Base-by-base conservation (phyloP, 306 rosid species). In the Lathyrus sativus region DNA sequence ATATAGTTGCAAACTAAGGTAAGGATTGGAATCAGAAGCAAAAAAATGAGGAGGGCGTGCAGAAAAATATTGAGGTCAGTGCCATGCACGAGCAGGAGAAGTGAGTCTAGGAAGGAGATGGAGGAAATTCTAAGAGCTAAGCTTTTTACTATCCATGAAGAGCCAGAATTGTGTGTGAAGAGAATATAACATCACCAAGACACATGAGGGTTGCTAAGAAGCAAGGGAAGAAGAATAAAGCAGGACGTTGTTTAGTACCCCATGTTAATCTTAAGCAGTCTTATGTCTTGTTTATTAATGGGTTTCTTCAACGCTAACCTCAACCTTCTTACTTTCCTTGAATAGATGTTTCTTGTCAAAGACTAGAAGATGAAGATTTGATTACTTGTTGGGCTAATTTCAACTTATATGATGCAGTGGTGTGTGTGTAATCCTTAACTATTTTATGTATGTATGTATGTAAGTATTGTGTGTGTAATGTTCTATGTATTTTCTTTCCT, bases 141-240 rank as follows among this genome's bases (percentile, higher is more conserved):
- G 84, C 90, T 89, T 74, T 77, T 90, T 48, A 86, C 90, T 7
- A 89, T 89, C 49, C 75, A 60, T 53, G 96, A 89, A 75, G 96
- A 86, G 68, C 88, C 92, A n/a, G 96, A 89, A 33, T 44, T 44
- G 6, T 77, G 6, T 77, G 76, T 51, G 88, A 86, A 31, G 87
- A 82, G 76, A 76, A 41, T 49, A 51, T 60, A 11, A 65, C 82
- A 68, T 75, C 83, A 3, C 81, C 86, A 55, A 75, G 83, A 14
- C 76, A 76, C 11, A 4, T 74, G 76, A 38, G 81, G 57, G 50
- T 78, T 80, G 48, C 58, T 0, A 89, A 84, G 71, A 84, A 74
- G 37, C 70, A 78, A 29, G 80, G 79, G 29, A 82, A 84, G 78
- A 79, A 82, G 87, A 75, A 75, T 11, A 71, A 76, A 8, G 54